These are phyloP conservation scores for Lasiodiplodia hormozganensis DNA, from an alignment of 2,329 filamentous ascomycete species.

Conservation along the genomic window DNA sequence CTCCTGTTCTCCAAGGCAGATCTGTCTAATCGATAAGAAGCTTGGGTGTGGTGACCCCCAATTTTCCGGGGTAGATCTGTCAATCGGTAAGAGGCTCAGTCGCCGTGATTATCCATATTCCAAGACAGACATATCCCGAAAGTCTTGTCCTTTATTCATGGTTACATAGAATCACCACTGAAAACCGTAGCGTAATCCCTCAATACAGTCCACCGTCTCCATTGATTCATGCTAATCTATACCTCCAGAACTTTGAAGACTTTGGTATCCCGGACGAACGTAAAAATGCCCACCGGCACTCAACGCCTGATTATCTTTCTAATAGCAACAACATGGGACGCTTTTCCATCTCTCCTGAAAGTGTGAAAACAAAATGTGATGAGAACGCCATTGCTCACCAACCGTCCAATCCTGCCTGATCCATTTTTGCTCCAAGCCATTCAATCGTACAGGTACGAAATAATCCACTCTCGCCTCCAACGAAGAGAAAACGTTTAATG, in stretches of 20 bases:
- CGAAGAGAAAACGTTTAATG: conserved; percentile 6
- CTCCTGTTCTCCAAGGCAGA: too few relatives aligned
- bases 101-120: too few relatives aligned
- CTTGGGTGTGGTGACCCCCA: too few relatives aligned
- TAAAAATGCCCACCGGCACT: conserved; percentile 13
- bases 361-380: not conserved
- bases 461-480: not conserved
- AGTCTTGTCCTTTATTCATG: not conserved
- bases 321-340: not conserved
- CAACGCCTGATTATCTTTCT: conserved; percentile 22
- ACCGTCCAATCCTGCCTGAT: not conserved
- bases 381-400: conserved; percentile 19
- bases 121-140: too few relatives aligned
- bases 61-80: too few relatives aligned
- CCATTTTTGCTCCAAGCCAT: conserved; percentile 14
- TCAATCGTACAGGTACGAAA: conserved; percentile 9
- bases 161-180: not conserved
- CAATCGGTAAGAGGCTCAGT: too few relatives aligned
- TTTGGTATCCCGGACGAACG: conserved; percentile 18
- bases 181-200: not conserved
- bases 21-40: too few relatives aligned
- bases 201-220: not conserved
- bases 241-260: not conserved
- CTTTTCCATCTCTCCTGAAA: not conserved
- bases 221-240: conserved; percentile 4